Percentiles rank a stretch among this genome's conserved stretches.
phyloP scores from a whole-genome alignment of 2,329 filamentous ascomycete genomes.

The Sodiomyces alkalinus region DNA sequence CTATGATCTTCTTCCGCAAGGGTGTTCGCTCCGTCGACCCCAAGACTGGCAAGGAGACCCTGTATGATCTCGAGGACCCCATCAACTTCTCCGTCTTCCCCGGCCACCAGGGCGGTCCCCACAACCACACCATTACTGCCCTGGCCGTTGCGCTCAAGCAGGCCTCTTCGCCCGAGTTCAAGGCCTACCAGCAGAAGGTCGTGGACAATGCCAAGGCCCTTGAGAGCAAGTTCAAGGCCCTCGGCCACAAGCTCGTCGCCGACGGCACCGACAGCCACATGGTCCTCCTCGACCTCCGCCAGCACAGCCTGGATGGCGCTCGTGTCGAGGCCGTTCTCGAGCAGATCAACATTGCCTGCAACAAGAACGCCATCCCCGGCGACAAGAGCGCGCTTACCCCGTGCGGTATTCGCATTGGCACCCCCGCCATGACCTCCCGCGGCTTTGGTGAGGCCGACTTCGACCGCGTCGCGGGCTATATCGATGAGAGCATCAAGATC shows the following conservation, averaged over 20 bases:
- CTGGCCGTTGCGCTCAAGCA: constrained; percentile 91
- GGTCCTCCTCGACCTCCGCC: constrained; percentile 86
- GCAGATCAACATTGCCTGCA: constrained; percentile 97
- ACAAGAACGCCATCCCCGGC: constrained; percentile 97
- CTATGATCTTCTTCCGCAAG: constrained; percentile 99
- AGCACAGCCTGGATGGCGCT: constrained; percentile 75
- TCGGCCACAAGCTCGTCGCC: constrained; percentile 88
- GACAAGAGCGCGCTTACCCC: constrained; percentile 96
- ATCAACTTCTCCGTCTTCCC: constrained; percentile 99
- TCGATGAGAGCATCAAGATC: constrained; percentile 77
- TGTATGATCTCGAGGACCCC: constrained; percentile 86
- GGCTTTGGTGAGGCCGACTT: constrained; percentile 91
- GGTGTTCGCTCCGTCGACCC: constrained; percentile 78
- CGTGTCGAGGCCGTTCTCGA: constrained; percentile 93
- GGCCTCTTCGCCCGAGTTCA: constrained; percentile 80
- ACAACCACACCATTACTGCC: constrained; percentile 99
- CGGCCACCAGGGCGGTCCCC: constrained; percentile 92
- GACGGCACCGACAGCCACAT: constrained; percentile 97
- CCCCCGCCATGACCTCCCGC: constrained; percentile 92
- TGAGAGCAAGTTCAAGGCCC: constrained; percentile 66
- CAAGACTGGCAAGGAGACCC: constrained; percentile 78
- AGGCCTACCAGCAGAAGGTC: constrained; percentile 84
- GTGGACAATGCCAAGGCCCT: constrained; percentile 87
- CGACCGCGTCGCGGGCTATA: constrained; percentile 76
- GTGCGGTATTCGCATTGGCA: constrained; percentile 88